Base-by-base conservation (phyloP, 1,139 yeast genomes). In the Protomyces inundatus region DNA sequence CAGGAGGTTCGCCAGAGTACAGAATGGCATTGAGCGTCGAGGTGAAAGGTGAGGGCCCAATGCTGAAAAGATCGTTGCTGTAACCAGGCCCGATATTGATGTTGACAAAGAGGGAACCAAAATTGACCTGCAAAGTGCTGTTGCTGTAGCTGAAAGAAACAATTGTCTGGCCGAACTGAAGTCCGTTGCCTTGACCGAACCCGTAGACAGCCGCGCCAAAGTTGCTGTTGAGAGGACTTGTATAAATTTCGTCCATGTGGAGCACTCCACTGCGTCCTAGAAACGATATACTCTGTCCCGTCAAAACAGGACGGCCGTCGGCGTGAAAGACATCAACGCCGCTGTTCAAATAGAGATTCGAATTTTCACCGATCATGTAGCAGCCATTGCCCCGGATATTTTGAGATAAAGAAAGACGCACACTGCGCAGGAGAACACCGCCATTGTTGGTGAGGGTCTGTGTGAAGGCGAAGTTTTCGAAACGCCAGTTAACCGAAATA, bases 151-250 rank as follows among this genome's bases (percentile, higher is more conserved):
- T 3, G 35, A 45, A 12, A 23, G 33, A 6, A 9, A 7, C 6
- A 16, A 55, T 55, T 6, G 30, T 9, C 32, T 55, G 54, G 9
- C 14, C 33, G 46, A 55, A 55, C 46, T 55, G 54, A 23, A 55
- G 14, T 32, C 16, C 53, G 42, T 55, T 55, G 45, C 60, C 60
- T 4, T 37, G 45, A 1, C 42, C 53, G 46, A 55, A 55, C 12
- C 60, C 60, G 33, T 55, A 55, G 36, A 55, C 36, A 32, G 34
- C 34, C 3, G 60, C 60, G 10, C 60, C 60, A 30, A 55, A 55
- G 35, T 46, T 23, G 9, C 5, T 10, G 37, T 54, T 54, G 3
- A 10, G n/a, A 35, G 46, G 36, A 30, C 45, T 53, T 42, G 36
- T 5, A 30, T 55, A 55, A n/a, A 50, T n/a, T n/a, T n/a, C 30